These are phyloP conservation scores for Leccinellum albellum DNA, from an alignment of 768 basidiomycete genomes.

Conservation along the genomic window DNA sequence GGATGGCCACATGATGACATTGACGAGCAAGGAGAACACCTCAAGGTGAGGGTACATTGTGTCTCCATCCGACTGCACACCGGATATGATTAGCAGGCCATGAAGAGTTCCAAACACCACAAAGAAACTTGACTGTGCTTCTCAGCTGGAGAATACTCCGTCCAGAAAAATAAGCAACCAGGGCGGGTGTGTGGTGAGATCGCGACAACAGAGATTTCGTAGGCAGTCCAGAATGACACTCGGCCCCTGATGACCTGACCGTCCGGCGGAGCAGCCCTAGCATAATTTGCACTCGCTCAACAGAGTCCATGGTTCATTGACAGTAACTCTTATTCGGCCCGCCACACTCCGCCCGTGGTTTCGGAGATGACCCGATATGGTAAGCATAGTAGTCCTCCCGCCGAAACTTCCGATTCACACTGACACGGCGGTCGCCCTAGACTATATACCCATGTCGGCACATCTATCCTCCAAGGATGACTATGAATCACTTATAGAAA, in stretches of 20 bases:
- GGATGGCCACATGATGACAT: neutral
- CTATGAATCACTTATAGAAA: constrained; percentile 48
- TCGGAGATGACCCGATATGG: constrained; percentile 18
- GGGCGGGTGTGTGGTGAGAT: neutral
- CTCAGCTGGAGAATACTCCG: neutral
- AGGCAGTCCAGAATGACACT: neutral
- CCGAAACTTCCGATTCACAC: neutral
- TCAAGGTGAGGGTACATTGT: neutral
- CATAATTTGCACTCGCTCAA: neutral
- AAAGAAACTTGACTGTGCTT: neutral
- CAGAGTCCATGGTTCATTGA: neutral
- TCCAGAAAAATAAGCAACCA: constrained; percentile 2
- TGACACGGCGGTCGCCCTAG: constrained; percentile 3
- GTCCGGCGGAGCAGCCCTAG: neutral
- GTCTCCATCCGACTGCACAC: neutral
- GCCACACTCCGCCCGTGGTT: neutral
- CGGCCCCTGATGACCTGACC: neutral
- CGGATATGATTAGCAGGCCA: neutral
- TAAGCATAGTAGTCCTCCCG: constrained; percentile 17
- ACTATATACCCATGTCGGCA: constrained; percentile 21
- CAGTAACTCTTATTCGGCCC: neutral
- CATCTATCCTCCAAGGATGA: constrained; percentile 37
- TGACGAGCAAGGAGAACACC: neutral
- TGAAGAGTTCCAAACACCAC: neutral
- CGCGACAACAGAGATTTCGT: neutral